Percentiles rank a stretch among this genome's conserved stretches.
Evolutionary conservation across 1,284 basidiomycete genomes (phyloP).

Genomic region (Puccinia polysora): DNA sequence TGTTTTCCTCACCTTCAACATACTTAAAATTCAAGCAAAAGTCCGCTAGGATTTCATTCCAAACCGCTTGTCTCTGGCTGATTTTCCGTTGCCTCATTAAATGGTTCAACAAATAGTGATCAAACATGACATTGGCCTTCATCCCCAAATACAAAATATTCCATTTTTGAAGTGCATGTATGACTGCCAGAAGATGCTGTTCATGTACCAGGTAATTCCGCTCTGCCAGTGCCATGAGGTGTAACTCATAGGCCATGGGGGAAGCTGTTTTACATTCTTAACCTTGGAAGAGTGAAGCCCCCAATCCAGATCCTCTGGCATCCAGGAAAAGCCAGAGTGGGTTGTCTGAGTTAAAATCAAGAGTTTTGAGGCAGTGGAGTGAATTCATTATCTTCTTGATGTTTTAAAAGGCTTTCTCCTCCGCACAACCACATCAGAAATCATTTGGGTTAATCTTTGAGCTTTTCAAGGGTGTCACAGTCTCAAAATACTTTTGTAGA

Average conservation of each 20-base stretch:
- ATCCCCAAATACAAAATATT: neutral
- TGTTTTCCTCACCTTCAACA: neutral
- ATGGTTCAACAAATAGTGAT: neutral
- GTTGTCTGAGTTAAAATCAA: neutral
- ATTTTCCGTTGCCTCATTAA: neutral
- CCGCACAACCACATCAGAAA: neutral
- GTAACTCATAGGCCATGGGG: neutral
- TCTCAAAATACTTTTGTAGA: neutral
- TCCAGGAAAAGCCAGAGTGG: neutral
- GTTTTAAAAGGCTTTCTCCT: neutral
- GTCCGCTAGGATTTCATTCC: neutral
- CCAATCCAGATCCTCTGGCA: neutral
- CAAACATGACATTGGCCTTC: neutral
- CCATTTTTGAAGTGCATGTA: neutral
- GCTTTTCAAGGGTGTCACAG: neutral
- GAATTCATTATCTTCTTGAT: neutral
- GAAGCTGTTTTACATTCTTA: neutral
- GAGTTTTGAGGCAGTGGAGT: neutral
- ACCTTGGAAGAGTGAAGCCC: neutral
- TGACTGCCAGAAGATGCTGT: neutral
- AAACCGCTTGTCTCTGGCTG: neutral
- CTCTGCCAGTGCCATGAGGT: neutral
- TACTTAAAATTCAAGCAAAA: neutral
- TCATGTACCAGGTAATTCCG: constrained; percentile 43
- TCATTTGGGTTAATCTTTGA: neutral